phyloP scores from a whole-genome alignment of 1,139 yeast genomes.

The Saccharomyces uvarum region DNA sequence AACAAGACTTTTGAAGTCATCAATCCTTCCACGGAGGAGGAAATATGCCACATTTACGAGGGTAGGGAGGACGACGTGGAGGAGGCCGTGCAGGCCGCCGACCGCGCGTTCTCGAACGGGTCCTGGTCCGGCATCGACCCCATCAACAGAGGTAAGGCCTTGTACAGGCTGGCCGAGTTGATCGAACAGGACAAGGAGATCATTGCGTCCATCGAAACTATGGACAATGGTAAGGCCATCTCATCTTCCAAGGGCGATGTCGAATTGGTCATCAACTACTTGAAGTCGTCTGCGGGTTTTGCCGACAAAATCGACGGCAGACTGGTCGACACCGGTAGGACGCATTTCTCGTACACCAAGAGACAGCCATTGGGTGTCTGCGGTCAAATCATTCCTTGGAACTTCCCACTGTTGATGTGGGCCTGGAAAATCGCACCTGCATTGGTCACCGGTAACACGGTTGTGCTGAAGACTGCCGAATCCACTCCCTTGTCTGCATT shows the following conservation, averaged over 20 bases:
- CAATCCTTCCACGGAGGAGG: conserved; percentile 41
- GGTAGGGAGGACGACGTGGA: conserved; percentile 40
- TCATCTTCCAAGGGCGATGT: conserved; percentile 46
- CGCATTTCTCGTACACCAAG: conserved; percentile 43
- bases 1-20: conserved; percentile 38
- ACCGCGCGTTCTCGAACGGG: conserved; percentile 34
- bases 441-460: conserved; percentile 52
- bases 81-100: conserved; percentile 39
- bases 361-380: conserved; percentile 55
- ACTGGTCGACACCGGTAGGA: conserved; percentile 47
- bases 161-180: conserved; percentile 51
- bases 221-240: conserved; percentile 68
- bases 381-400: conserved; percentile 62
- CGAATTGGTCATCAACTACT: conserved; percentile 45
- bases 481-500: conserved; percentile 56
- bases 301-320: conserved; percentile 63
- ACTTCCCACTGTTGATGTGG: conserved; percentile 56
- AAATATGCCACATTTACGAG: conserved; percentile 38
- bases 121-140: conserved; percentile 37
- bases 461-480: conserved; percentile 54
- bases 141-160: conserved; percentile 42
- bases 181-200: conserved; percentile 49
- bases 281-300: conserved; percentile 64
- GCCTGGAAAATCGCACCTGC: conserved; percentile 60
- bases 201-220: conserved; percentile 56